A percentile compares a stretch with the other conserved stretches of the same genome.
Conservation (phyloP, 2,329 filamentous ascomycete species). For the Alternaria hordeiaustralica region DNA sequence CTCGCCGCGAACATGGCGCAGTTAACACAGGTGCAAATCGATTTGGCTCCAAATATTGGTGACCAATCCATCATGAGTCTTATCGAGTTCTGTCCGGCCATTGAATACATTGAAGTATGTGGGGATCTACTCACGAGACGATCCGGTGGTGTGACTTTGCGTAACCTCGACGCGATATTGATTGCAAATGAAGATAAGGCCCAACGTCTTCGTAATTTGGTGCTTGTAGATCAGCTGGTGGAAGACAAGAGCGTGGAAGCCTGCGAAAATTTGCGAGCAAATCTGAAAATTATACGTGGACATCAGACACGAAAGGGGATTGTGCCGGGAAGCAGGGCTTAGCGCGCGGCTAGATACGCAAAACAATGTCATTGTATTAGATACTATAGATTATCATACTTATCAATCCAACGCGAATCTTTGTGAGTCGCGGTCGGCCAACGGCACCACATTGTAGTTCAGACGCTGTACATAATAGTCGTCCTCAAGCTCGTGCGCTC, state of each 20-base stretch:
- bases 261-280: background rate
- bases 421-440: constrained; percentile 10
- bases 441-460: constrained; percentile 13
- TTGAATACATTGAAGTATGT: background rate
- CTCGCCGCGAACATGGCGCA: background rate
- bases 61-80: background rate
- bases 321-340: background rate
- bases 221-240: background rate
- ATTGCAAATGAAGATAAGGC: background rate
- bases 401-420: constrained; percentile 13
- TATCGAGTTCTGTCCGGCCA: background rate
- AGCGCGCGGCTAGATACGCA: background rate
- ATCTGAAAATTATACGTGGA: background rate
- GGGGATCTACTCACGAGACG: background rate
- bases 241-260: background rate
- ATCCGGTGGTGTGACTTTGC: background rate
- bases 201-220: background rate
- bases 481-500: constrained; percentile 7
- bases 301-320: background rate
- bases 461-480: constrained; percentile 18
- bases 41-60: background rate
- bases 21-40: background rate
- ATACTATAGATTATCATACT: background rate
- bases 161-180: background rate
- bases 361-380: background rate